Evolutionary conservation across 768 basidiomycete genomes (phyloP), one percentile per base, ranked within the genome.

Genomic region (Crassisporium funariophilum): DNA sequence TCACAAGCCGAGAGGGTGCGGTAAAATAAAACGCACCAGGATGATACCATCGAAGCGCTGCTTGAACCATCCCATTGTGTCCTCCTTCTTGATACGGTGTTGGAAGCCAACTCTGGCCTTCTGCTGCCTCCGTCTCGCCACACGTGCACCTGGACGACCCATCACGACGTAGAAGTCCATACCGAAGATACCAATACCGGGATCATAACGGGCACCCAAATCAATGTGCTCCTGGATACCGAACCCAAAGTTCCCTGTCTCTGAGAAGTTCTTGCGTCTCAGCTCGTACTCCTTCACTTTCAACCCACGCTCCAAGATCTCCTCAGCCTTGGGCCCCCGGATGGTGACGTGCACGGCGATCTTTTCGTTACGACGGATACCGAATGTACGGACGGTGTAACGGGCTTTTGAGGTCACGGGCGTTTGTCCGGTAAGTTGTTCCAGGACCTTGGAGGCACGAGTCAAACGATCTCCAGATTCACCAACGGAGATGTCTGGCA

Each of bases 211-310:
- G 62, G 95, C 95, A 65, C 95, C 95, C 56, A 99, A 77, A 73
- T 99, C 95, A 73, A 99, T 99, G 75, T 99, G 95, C 78, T 97
- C 92, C 76, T 95, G 92, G 66, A 97, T 91, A 68, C 95, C 95
- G 74, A 98, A 99, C 58, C 95, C 95, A 68, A 99, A 99, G 88
- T 98, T 98, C 49, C 95, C 95, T 50, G 93, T 97, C 72, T 92
- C 92, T 57, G 92, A 95, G 76, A 97, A 98, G 85, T 98, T 98
- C 71, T 82, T 84, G 73, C 92, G 90, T 66, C 85, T 83, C 71
- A 99, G 76, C 77, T 99, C 97, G 81, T 99, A 98, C 76, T 99
- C 97, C 83, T 99, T 99, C 65, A 98, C 97, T 74, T 98, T 99
- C 70, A 99, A 80, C 36, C 94, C 95, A 60, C 95, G 91, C 78